phyloP scores from a whole-genome alignment of 2,329 filamentous ascomycete genomes.

The Ophiostoma himal-ulmi region DNA sequence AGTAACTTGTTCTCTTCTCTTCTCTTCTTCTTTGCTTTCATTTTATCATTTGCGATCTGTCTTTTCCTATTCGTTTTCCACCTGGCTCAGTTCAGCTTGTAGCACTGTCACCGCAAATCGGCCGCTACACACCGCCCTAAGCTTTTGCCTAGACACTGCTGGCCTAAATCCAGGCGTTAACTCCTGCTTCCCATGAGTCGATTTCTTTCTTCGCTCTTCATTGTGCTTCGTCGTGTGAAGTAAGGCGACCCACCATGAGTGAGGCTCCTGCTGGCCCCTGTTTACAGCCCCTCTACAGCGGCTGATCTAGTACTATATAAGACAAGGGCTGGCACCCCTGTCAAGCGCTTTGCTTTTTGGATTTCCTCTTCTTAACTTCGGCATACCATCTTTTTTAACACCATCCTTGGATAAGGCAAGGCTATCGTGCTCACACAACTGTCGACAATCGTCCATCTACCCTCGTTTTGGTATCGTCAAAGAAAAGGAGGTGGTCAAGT shows the following conservation, averaged over 20 bases:
- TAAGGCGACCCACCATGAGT: background rate
- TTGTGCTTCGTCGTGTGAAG: background rate
- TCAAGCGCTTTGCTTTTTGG: background rate
- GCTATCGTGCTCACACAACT: background rate
- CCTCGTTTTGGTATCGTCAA: background rate
- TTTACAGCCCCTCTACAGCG: background rate
- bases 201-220: background rate
- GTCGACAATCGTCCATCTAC: background rate
- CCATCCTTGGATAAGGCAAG: background rate
- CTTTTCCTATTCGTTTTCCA: background rate
- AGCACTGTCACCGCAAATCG: background rate
- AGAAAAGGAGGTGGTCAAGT: background rate
- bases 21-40: background rate
- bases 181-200: background rate
- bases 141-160: background rate
- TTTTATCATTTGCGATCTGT: background rate
- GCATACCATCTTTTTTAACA: background rate
- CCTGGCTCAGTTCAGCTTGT: background rate
- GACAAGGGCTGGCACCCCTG: background rate
- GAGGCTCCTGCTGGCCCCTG: background rate
- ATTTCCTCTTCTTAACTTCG: background rate
- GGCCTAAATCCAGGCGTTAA: background rate
- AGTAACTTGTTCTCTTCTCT: background rate
- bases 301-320: constrained; percentile 3
- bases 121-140: background rate